Evolutionary conservation across 306 rosid species (phyloP).

Genomic region (Pterocarpus santalinus): DNA sequence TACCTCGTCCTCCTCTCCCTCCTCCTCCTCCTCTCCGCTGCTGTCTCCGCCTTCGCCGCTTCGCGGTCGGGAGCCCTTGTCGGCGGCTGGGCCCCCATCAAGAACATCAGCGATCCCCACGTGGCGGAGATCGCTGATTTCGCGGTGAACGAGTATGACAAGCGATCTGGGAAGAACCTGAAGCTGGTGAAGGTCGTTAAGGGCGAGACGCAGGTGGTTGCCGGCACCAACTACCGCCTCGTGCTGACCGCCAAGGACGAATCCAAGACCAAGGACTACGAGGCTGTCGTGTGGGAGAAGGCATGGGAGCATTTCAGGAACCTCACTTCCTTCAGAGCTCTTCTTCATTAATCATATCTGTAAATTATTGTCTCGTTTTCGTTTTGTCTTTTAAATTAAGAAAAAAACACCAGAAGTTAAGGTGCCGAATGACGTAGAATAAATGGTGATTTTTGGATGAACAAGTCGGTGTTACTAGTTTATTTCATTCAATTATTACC

Average conservation of each 20-base stretch:
- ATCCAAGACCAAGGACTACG: conserved; percentile 34
- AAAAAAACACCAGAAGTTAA: no score
- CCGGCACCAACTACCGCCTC: conserved; percentile 62
- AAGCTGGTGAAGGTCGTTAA: conserved; percentile 41
- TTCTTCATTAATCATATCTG: neutral
- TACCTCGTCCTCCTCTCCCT: conserved; percentile 27
- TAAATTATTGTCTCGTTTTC: no score
- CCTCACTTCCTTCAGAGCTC: conserved; percentile 56
- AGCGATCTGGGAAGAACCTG: conserved; percentile 40
- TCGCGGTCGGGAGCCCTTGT: neutral
- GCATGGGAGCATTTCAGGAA: conserved; percentile 45
- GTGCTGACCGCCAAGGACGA: conserved; percentile 44
- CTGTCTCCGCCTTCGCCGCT: neutral
- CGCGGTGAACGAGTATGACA: conserved; percentile 62
- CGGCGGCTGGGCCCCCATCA: conserved; percentile 60
- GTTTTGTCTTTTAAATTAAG: no score
- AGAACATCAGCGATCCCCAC: conserved; percentile 50
- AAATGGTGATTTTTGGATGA: no score
- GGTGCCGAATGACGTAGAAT: no score
- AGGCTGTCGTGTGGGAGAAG: conserved; percentile 56
- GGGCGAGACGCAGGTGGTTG: conserved; percentile 63
- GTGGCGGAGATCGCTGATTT: conserved; percentile 64
- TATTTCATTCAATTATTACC: no score
- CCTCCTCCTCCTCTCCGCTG: conserved; percentile 11
- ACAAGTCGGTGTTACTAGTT: no score